Percentiles rank a stretch among this genome's conserved stretches.
These are phyloP conservation scores for Selaginella tamariscina DNA, from an alignment of 75 land plant genomes.

Conservation along the genomic window DNA sequence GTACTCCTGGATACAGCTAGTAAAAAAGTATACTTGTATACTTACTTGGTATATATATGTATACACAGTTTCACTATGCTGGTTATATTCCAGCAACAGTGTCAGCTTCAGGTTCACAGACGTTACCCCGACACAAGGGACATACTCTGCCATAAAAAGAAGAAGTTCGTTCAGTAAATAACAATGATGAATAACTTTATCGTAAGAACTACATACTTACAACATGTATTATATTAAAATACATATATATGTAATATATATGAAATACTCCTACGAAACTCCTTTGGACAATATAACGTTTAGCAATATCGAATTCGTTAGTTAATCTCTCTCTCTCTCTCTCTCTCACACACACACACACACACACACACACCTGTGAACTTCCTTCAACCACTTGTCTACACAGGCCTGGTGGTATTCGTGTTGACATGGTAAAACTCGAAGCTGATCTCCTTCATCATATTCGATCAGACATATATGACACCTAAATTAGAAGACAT, in stretches of 20 bases:
- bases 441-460: conserved; percentile 70
- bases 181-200: too few species aligned
- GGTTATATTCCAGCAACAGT: not conserved
- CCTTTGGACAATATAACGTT: not conserved
- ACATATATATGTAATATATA: conserved; percentile 4
- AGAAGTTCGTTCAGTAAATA: too few species aligned
- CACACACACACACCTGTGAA: conserved; percentile 50
- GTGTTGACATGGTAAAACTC: conserved; percentile 76
- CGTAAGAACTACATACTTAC: conserved; percentile 3
- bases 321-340: too few species aligned
- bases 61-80: not conserved
- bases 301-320: not conserved
- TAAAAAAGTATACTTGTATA: not conserved
- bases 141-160: conserved; percentile 58
- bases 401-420: conserved; percentile 71
- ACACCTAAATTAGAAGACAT: conserved; percentile 34
- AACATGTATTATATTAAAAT: not conserved
- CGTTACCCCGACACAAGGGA: conserved; percentile 73
- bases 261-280: not conserved
- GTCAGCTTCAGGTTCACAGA: conserved; percentile 23
- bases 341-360: not conserved
- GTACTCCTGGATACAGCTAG: too few species aligned
- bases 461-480: conserved; percentile 87
- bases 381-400: conserved; percentile 90
- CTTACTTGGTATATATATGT: not conserved